phyloP scores from a whole-genome alignment of 2,329 filamentous ascomycete species.

The Karstenula rhodostoma region DNA sequence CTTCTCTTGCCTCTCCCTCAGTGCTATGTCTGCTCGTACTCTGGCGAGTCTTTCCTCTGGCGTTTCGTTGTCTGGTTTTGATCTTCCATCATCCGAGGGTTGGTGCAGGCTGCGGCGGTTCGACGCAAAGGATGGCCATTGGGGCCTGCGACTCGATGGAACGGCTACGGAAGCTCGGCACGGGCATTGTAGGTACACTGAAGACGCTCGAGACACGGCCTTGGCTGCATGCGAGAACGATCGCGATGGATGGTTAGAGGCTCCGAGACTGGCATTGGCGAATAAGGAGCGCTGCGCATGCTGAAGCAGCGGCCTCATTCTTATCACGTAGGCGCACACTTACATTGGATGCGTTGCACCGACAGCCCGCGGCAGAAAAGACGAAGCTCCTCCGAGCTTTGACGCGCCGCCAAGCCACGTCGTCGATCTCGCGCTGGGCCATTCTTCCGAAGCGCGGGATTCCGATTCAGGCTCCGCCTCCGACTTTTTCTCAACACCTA shows the following conservation, averaged over 20 bases:
- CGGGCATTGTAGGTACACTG: constrained; percentile 42
- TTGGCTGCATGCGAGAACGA: constrained; percentile 20
- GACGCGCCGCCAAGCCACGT: constrained; percentile 35
- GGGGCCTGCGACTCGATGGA: constrained; percentile 17
- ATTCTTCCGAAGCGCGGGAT: constrained; percentile 27
- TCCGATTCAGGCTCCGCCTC: constrained; percentile 25
- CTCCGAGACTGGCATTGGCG: constrained; percentile 27
- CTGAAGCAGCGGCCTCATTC: constrained; percentile 53
- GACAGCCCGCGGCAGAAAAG: constrained; percentile 15
- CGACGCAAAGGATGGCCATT: constrained; percentile 10
- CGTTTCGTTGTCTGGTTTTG: constrained; percentile 21
- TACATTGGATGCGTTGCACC: constrained; percentile 30
- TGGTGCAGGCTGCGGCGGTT: constrained; percentile 21
- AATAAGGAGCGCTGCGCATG: constrained; percentile 48
- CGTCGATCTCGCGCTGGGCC: constrained; percentile 10
- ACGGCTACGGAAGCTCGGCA: constrained; percentile 33
- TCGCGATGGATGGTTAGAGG: constrained; percentile 18
- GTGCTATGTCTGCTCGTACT: constrained; percentile 8
- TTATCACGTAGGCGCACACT: constrained; percentile 30
- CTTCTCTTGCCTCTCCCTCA: constrained; percentile 7
- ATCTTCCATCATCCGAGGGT: constrained; percentile 26
- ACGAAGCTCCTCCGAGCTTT: constrained; percentile 31
- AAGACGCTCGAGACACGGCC: constrained; percentile 21
- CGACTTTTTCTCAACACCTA: constrained; percentile 17
- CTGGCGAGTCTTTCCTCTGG: constrained; percentile 16